phyloP scores from a whole-genome alignment of 495 filamentous ascomycete genomes.

The Hypomontagnella monticulosa region DNA sequence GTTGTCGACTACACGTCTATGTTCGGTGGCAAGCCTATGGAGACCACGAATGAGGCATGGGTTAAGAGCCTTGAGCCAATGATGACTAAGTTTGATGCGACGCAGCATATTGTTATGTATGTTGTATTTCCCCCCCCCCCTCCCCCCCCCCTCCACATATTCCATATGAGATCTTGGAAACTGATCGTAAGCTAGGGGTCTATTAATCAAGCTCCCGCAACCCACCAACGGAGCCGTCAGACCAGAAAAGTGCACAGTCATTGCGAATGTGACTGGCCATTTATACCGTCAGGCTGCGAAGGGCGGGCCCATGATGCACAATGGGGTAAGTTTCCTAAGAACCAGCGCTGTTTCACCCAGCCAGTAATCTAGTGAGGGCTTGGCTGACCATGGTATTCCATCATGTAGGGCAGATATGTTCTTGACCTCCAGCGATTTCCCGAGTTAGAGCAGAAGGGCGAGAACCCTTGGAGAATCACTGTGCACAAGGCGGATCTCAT shows the following conservation, averaged over 20 bases:
- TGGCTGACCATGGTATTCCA: not conserved
- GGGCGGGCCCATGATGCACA: slow-evolving; percentile 37
- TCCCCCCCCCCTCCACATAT: not conserved
- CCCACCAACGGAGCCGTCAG: slow-evolving; percentile 20
- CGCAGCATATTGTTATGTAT: slow-evolving; percentile 45
- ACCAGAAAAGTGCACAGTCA: slow-evolving; percentile 33
- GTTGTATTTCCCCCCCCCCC: slow-evolving; percentile 5
- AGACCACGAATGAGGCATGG: slow-evolving; percentile 37
- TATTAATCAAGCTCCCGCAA: slow-evolving; percentile 41
- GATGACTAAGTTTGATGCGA: slow-evolving; percentile 29
- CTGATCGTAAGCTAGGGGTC: slow-evolving; percentile 20
- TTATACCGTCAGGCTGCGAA: slow-evolving; percentile 18
- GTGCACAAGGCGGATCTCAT: slow-evolving; percentile 15
- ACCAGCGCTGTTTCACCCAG: not conserved
- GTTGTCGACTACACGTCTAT: slow-evolving; percentile 48
- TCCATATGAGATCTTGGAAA: not conserved
- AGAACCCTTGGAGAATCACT: slow-evolving; percentile 46
- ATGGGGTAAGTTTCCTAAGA: slow-evolving; percentile 25
- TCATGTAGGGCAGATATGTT: slow-evolving; percentile 20
- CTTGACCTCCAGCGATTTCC: slow-evolving; percentile 34
- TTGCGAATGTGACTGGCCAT: slow-evolving; percentile 26
- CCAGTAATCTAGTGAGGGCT: not conserved
- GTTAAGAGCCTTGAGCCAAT: slow-evolving; percentile 20
- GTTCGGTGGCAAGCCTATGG: slow-evolving; percentile 39
- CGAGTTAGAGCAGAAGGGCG: slow-evolving; percentile 39